These are phyloP conservation scores for Orbilia oligospora DNA, from an alignment of 2,329 filamentous ascomycete genomes.

Conservation along the genomic window DNA sequence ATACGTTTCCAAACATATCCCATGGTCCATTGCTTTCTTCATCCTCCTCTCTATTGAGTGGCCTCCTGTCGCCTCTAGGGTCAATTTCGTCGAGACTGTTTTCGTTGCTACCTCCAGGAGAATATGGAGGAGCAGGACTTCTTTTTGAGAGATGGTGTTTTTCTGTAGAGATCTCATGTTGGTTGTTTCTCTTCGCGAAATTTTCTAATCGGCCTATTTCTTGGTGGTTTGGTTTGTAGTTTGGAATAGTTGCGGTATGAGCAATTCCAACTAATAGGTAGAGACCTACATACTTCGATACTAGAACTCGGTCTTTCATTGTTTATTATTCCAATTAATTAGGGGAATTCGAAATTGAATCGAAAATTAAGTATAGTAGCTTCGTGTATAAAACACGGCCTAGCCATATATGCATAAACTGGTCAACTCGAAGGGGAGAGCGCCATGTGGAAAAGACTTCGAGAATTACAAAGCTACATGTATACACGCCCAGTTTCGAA, in stretches of 20 bases:
- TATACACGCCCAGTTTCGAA: too few relatives aligned
- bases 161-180: background rate
- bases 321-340: background rate
- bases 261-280: background rate
- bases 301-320: background rate
- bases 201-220: background rate
- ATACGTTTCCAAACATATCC: slow-evolving; percentile 6
- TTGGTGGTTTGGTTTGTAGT: background rate
- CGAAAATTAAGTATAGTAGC: too few relatives aligned
- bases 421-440: too few relatives aligned
- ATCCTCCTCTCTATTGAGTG: background rate
- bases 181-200: background rate
- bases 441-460: background rate
- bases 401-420: too few relatives aligned
- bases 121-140: background rate
- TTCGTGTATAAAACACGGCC: background rate
- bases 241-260: background rate
- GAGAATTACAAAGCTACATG: background rate
- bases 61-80: background rate
- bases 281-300: background rate
- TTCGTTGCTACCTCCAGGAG: background rate
- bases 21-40: slow-evolving; percentile 8
- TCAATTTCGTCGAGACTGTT: slow-evolving; percentile 4
- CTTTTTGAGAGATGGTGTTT: slow-evolving; percentile 1
- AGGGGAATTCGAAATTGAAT: too few relatives aligned